A percentile compares a stretch with the other conserved stretches of the same genome.
Conservation (phyloP, 2,329 filamentous ascomycete genomes). For the Calonectria ilicicola region DNA sequence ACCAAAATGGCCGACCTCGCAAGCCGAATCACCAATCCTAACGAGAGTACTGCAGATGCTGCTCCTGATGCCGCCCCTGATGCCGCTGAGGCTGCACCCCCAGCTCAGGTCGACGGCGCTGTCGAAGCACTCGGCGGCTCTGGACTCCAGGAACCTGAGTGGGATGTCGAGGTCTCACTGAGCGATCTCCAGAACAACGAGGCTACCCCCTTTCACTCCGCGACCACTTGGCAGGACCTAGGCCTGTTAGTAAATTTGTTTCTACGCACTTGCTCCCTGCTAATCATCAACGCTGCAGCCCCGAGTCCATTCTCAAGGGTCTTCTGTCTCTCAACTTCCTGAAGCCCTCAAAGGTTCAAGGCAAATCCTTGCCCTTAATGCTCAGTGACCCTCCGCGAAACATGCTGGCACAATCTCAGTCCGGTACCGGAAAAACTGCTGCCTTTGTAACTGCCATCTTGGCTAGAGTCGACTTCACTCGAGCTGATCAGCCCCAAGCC, state of each 20-base stretch:
- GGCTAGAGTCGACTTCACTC: constrained; percentile 81
- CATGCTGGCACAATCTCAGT: constrained; percentile 99
- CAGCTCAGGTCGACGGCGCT: constrained; percentile 53
- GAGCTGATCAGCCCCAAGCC: constrained; percentile 81
- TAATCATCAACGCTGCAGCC: constrained; percentile 40
- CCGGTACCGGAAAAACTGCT: constrained; percentile 96
- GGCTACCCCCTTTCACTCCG: constrained; percentile 88
- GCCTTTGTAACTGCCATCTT: constrained; percentile 95
- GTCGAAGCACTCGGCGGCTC: constrained; percentile 58
- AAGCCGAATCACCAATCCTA: constrained; percentile 63
- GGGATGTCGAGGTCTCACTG: constrained; percentile 92
- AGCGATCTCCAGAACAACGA: constrained; percentile 89
- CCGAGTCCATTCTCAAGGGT: constrained; percentile 76
- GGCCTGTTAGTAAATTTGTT: constrained; percentile 70
- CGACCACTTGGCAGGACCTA: constrained; percentile 85
- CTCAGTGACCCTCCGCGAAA: constrained; percentile 88
- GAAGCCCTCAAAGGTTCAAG: constrained; percentile 98
- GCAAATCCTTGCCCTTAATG: constrained; percentile 91
- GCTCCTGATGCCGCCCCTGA: constrained; percentile 36
- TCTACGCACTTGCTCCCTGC: neutral
- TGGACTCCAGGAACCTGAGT: constrained; percentile 77
- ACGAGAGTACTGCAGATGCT: constrained; percentile 41
- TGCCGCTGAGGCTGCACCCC: constrained; percentile 34
- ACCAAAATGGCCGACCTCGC: constrained; percentile 61
- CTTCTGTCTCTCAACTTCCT: constrained; percentile 86